Evolutionary conservation across 2,329 filamentous ascomycete species (phyloP), one percentile per base, ranked within the genome.

Genomic region (Cladosporium velox): DNA sequence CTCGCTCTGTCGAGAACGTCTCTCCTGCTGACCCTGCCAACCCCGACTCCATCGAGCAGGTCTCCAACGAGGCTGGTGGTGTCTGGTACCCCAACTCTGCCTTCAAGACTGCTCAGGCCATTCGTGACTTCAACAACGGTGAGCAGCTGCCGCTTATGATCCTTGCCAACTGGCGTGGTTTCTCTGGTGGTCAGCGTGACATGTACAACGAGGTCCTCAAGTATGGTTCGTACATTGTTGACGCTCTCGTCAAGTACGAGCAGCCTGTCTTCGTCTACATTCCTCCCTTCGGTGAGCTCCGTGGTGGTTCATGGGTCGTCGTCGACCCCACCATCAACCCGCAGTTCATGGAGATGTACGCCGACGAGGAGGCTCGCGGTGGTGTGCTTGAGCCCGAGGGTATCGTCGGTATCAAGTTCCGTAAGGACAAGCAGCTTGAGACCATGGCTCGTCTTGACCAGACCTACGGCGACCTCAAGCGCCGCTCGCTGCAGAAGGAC

Each of bases 171-270:
- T 99, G 95, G 95, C 90, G 95, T 88, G 95, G 95, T 85, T 99
- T 99, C 92, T 99, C 95, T 72, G 95, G 95, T 84, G 95, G 95
- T 71, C 95, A 99, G 83, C 92, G 94, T 73, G 95, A 99, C 82
- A 99, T 99, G 95, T 99, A 96, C 88, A 97, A 98, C 83, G 95
- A 99, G 83, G 95, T 99, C 18, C 88, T 99, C 81, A 99, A 99
- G 86, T 99, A 99, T 77, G 95, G 95, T 77, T 97, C 94, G 21
- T 98, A 95, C 86, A 99, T 99, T 77, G 95, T 99, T 72, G 95
- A 99, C 76, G 94, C 94, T 65, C 90, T 99, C 58, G 93, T 97
- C 85, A 96, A 97, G 83, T 99, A 92, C 77, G 92, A 99, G 85
- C 95, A 99, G 85, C 95, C 95, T 65, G 90, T 99, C 81, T 99